phyloP scores from a whole-genome alignment of 1,284 basidiomycete genomes.

The Ustilago esculenta region DNA sequence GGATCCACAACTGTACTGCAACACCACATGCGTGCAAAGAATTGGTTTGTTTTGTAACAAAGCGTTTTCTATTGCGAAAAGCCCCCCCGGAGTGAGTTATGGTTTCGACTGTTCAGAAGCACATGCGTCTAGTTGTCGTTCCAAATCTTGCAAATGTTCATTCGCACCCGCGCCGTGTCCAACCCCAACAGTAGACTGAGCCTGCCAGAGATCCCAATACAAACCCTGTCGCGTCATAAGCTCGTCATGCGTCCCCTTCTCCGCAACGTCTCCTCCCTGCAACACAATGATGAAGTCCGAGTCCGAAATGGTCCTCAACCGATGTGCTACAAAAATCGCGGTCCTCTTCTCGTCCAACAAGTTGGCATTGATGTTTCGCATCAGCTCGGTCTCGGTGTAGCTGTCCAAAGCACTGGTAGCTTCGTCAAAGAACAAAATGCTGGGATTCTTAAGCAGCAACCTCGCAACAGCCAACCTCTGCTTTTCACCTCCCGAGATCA shows the following conservation, averaged over 20 bases:
- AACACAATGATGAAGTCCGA: slow-evolving; percentile 69
- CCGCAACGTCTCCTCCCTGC: slow-evolving; percentile 50
- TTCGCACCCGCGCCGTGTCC: slow-evolving; percentile 50
- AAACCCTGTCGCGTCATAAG: slow-evolving; percentile 51
- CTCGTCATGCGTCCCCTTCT: slow-evolving; percentile 58
- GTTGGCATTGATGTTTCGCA: slow-evolving; percentile 88
- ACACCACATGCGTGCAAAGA: too few species aligned
- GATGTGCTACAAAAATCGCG: slow-evolving; percentile 78
- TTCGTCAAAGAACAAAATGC: slow-evolving; percentile 96
- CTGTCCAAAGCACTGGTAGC: slow-evolving; percentile 96
- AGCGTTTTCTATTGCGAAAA: slow-evolving; percentile 2
- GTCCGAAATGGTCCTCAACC: slow-evolving; percentile 88
- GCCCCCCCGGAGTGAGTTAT: too few species aligned
- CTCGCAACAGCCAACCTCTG: slow-evolving; percentile 93
- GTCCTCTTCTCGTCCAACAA: slow-evolving; percentile 82
- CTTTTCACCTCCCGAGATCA: slow-evolving; percentile 98
- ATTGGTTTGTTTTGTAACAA: too few species aligned
- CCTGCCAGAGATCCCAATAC: slow-evolving; percentile 63
- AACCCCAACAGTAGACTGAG: slow-evolving; percentile 43
- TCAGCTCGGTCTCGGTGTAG: slow-evolving; percentile 91
- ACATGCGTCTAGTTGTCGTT: slow-evolving; percentile 3
- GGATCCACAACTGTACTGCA: not conserved
- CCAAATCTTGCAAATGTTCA: slow-evolving; percentile 39
- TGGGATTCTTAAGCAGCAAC: slow-evolving; percentile 89
- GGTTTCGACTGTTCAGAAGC: not conserved